A percentile compares a stretch with the other conserved stretches of the same genome.
Evolutionary conservation across 345 rosid species (phyloP).

Genomic region (Bretschneidera sinensis): DNA sequence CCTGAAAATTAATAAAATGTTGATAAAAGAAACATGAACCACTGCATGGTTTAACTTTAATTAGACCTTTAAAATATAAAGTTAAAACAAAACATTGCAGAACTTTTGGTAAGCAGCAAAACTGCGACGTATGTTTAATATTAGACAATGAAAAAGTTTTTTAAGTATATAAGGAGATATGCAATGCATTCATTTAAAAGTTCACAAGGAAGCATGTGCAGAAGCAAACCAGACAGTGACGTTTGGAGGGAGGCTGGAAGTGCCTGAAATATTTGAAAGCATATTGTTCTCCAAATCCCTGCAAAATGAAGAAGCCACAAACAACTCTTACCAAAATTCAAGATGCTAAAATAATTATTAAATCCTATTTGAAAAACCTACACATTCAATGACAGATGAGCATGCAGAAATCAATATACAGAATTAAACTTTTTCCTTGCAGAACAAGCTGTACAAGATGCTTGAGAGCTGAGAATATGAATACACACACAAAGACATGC

Average conservation of each 20-base stretch:
- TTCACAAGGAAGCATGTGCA: constrained; percentile 11
- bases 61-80: constrained; percentile 7
- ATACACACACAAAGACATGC: no score
- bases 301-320: constrained; percentile 21
- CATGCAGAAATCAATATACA: no score
- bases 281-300: constrained; percentile 79
- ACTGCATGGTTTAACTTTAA: constrained; percentile 1
- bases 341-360: no score
- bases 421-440: no score
- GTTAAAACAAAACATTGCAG: background rate
- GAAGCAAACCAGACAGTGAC: constrained; percentile 71
- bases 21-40: no score
- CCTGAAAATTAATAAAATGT: no score
- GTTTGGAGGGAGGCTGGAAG: no score
- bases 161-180: constrained; percentile 4
- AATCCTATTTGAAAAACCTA: no score
- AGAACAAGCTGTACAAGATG: no score
- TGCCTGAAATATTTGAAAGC: constrained; percentile 52
- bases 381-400: no score
- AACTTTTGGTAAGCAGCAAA: no score
- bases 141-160: constrained; percentile 2
- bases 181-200: constrained; percentile 6
- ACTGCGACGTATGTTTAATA: background rate
- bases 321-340: no score
- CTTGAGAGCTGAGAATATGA: background rate